phyloP scores from a whole-genome alignment of 2,329 filamentous ascomycete species.

The Huntiella omanensis region DNA sequence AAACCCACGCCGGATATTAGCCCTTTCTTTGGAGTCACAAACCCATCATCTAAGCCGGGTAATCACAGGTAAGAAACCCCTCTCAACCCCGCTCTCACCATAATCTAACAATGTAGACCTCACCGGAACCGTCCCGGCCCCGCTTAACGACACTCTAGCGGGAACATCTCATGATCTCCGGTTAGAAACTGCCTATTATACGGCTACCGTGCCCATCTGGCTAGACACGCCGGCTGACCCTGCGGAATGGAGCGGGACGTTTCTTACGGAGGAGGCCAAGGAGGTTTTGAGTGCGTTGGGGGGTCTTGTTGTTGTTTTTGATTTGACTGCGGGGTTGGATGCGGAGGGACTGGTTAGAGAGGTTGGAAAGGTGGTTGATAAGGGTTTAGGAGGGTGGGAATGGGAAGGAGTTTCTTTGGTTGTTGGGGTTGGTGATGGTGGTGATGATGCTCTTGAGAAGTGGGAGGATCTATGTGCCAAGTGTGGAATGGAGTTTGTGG shows the following conservation, averaged over 20 bases:
- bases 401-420: slow-evolving; percentile 48
- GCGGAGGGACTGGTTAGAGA: slow-evolving; percentile 26
- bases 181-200: slow-evolving; percentile 43
- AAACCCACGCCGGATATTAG: slow-evolving; percentile 33
- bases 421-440: slow-evolving; percentile 31
- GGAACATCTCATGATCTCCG: slow-evolving; percentile 38
- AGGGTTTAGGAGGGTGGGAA: slow-evolving; percentile 38
- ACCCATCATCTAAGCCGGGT: slow-evolving; percentile 28
- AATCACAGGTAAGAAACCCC: slow-evolving; percentile 28
- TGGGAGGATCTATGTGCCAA: slow-evolving; percentile 44
- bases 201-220: slow-evolving; percentile 42
- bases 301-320: slow-evolving; percentile 30
- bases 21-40: slow-evolving; percentile 31
- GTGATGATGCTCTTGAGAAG: slow-evolving; percentile 26
- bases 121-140: slow-evolving; percentile 26
- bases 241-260: slow-evolving; percentile 35
- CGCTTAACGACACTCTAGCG: slow-evolving; percentile 27
- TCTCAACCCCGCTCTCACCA: not conserved
- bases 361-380: slow-evolving; percentile 34
- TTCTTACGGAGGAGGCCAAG: slow-evolving; percentile 36
- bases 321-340: slow-evolving; percentile 12
- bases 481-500: slow-evolving; percentile 43
- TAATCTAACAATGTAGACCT: slow-evolving; percentile 24
- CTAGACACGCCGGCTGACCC: slow-evolving; percentile 39
- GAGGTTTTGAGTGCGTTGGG: slow-evolving; percentile 44